Conservation (phyloP, 2,329 filamentous ascomycete genomes). For the Cercospora zeae-maydis region DNA sequence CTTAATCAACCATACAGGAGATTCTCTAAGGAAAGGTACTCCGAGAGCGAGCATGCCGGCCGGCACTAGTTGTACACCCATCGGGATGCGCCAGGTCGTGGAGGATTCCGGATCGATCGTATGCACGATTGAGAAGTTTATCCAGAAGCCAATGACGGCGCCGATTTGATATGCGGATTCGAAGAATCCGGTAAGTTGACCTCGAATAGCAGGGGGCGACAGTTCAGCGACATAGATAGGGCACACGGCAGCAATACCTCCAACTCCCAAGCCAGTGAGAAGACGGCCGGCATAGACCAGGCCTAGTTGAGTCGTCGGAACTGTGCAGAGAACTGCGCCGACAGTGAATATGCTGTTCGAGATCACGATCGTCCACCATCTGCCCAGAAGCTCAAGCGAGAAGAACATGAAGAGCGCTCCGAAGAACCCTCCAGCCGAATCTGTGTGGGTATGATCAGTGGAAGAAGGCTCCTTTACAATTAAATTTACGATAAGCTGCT, state of each 20-base stretch:
- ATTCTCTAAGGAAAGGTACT: slow-evolving; percentile 34
- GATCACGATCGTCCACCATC: slow-evolving; percentile 50
- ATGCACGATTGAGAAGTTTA: slow-evolving; percentile 36
- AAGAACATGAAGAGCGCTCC: slow-evolving; percentile 51
- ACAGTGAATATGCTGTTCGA: slow-evolving; percentile 46
- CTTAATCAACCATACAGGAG: slow-evolving; percentile 34
- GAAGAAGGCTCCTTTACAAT: background rate
- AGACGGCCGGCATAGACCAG: slow-evolving; percentile 45
- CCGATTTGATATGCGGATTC: slow-evolving; percentile 37
- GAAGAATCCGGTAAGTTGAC: slow-evolving; percentile 36
- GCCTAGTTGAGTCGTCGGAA: slow-evolving; percentile 39
- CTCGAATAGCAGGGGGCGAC: slow-evolving; percentile 36
- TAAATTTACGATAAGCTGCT: background rate
- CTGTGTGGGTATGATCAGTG: background rate
- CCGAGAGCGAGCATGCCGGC: slow-evolving; percentile 33
- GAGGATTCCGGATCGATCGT: slow-evolving; percentile 26
- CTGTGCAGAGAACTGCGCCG: slow-evolving; percentile 46
- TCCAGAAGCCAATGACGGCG: slow-evolving; percentile 38
- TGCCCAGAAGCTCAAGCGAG: slow-evolving; percentile 47
- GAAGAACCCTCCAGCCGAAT: slow-evolving; percentile 52
- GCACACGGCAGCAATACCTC: slow-evolving; percentile 34
- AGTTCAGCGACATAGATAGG: slow-evolving; percentile 39
- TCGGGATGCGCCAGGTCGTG: slow-evolving; percentile 31
- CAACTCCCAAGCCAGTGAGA: slow-evolving; percentile 36
- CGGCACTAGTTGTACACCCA: slow-evolving; percentile 36